Evolutionary conservation across 108 stramenopile species (phyloP), one percentile per base, ranked within the genome.

Genomic region (Cyclotella baltica): DNA sequence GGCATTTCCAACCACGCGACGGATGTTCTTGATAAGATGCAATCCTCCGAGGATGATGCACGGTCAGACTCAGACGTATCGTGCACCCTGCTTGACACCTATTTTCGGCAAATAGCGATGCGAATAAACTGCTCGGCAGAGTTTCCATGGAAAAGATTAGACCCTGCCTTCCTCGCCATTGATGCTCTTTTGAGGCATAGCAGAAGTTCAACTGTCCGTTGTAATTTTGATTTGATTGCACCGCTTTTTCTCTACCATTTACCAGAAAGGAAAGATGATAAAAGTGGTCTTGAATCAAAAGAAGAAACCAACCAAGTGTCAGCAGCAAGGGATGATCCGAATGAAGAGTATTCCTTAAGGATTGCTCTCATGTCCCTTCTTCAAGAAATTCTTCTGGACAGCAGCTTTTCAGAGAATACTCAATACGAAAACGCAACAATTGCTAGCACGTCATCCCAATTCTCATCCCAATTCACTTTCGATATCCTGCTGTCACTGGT

Each of bases 341-440:
- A 61, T n/a, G 81, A 76, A 58, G 75, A 83, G 29, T 83, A 83
- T 62, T 83, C 81, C 13, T 30, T 72, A 9, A 70, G 81, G 23
- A 83, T 83, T 20, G 48, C 70, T 20, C 64, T 83, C 19, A 83
- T 83, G 81, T 47, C 75, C 19, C 33, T 83, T 9, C 70, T 83
- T 22, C 81, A 83, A 43, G 51, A 69, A 18, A 67, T 83, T 62
- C 71, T 83, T 29, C 66, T 75, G 4, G 81, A 83, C 47, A 57
- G 52, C 2, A 76, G 55, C 53, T 82, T 82, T 38, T 29, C 37
- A 18, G 25, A 73, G 36, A 50, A 35, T 46, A 22, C 48, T 27
- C 35, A 37, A 33, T n/a, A 56, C 19, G 31, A 35, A 30, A 53
- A 36, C 13, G 10, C 37, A 23, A 27, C 23, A 3, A 6, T 13